Base-by-base conservation (phyloP, 805 yeast species). In the Suhomyces sp. region DNA sequence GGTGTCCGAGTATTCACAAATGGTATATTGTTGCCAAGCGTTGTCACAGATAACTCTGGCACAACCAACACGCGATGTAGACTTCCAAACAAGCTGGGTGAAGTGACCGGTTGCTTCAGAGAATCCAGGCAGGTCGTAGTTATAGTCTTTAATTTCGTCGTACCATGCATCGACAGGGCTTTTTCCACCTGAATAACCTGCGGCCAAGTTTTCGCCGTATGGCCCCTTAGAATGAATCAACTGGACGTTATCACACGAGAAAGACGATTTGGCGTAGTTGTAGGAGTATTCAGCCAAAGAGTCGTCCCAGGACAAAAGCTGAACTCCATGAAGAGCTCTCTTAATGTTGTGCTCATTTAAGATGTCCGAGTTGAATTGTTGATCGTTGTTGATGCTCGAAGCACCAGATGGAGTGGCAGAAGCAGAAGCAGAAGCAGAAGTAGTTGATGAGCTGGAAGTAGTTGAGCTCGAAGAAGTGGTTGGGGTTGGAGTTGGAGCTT, bases 141-240 rank as follows among this genome's bases (percentile, higher is more conserved):
- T 71, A 69, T 86, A 87, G 48, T 65, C 53, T 9, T 60, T 51
- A 57, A 84, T 86, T 72, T 87, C 93, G 53, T 73, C 67, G 69
- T 87, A 87, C 94, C 94, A 87, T 41, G 86, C 83, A 54, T 84
- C 85, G 39, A 86, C 87, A 2, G 89, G 87, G 19, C 57, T 49
- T 25, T 75, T 62, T 27, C 81, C 83, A 3, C 80, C 85, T 3
- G 81, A 68, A 58, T 78, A 78, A 54, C 90, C 93, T 40, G 83
- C 79, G 15, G 91, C 92, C 57, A 87, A 75, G 71, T 87, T 87
- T 66, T 87, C 93, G 71, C 94, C 94, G 65, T 84, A 85, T 15
- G 78, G 78, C 12, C 86, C 84, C 35, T 77, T 74, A 19, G 90
- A 83, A 69, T 87, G 93, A 15, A 76, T 67, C 58, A 87, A 73